Percentiles rank a stretch among this genome's conserved stretches.
Conservation (phyloP, 371 early-diverging fungal species). For the Amoeboradix gromovi region DNA sequence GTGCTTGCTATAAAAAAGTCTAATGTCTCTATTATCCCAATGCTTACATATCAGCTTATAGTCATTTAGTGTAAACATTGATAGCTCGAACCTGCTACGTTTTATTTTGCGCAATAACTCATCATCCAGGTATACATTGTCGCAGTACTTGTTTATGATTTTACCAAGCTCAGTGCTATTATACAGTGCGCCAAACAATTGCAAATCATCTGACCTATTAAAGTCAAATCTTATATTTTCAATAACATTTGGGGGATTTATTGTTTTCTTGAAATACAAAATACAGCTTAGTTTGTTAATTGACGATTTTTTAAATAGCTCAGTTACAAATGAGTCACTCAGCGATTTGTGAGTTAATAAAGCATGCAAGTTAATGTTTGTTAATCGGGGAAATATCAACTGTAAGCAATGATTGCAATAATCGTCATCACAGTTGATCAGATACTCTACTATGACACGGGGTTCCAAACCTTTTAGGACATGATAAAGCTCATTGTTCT, state of each 20-base stretch:
- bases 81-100: not conserved
- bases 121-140: not conserved
- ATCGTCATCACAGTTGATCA: not conserved
- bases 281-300: not conserved
- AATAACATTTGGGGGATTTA: not conserved
- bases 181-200: not conserved
- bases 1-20: not conserved
- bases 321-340: no score
- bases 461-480: not conserved
- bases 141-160: not conserved
- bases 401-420: not conserved
- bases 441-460: not conserved
- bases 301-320: not conserved
- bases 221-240: not conserved
- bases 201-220: not conserved
- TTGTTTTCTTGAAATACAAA: not conserved
- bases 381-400: not conserved
- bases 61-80: not conserved
- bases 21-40: not conserved
- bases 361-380: no score
- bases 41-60: not conserved
- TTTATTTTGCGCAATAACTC: not conserved
- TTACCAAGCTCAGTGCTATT: not conserved
- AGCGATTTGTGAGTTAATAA: no score
- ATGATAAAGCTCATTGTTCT: not conserved